Evolutionary conservation across 768 basidiomycete species (phyloP).

Genomic region (Pholiota microspora): DNA sequence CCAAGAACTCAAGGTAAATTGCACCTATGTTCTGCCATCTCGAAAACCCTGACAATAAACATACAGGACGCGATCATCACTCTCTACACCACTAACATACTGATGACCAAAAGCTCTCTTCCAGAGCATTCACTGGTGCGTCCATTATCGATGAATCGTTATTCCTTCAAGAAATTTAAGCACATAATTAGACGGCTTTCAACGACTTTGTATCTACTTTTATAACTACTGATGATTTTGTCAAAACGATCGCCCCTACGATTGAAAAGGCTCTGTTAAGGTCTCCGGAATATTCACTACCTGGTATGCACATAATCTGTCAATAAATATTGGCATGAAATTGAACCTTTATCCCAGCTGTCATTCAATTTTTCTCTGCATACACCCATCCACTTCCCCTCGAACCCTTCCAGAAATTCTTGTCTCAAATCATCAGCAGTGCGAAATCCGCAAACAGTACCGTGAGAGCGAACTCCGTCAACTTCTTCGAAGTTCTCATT

Average conservation of each 20-base stretch:
- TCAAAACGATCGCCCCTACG: conserved; percentile 55
- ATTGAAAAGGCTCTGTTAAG: conserved; percentile 81
- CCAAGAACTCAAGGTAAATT: conserved; percentile 43
- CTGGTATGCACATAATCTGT: too few species aligned
- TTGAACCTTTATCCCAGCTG: conserved; percentile 37
- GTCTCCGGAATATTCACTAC: conserved; percentile 76
- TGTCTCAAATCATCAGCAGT: conserved; percentile 59
- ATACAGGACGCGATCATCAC: conserved; percentile 54
- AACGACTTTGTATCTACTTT: conserved; percentile 59
- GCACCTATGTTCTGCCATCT: not conserved
- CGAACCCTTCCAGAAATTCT: conserved; percentile 49
- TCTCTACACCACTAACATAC: conserved; percentile 56
- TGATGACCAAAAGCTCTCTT: conserved; percentile 67
- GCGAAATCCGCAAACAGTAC: conserved; percentile 71
- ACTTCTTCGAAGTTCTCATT: conserved; percentile 54
- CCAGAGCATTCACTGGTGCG: conserved; percentile 59
- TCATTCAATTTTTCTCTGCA: conserved; percentile 55
- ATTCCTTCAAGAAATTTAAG: conserved; percentile 5
- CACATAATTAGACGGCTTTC: conserved; percentile 56
- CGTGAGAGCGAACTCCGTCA: conserved; percentile 55
- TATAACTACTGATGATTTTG: conserved; percentile 51
- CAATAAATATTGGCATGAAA: too few species aligned
- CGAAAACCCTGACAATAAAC: not conserved
- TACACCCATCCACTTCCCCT: conserved; percentile 49
- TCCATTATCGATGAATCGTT: conserved; percentile 1